These are phyloP conservation scores for Bremia lactucae DNA, from an alignment of 352 stramenopile genomes.

Conservation along the genomic window DNA sequence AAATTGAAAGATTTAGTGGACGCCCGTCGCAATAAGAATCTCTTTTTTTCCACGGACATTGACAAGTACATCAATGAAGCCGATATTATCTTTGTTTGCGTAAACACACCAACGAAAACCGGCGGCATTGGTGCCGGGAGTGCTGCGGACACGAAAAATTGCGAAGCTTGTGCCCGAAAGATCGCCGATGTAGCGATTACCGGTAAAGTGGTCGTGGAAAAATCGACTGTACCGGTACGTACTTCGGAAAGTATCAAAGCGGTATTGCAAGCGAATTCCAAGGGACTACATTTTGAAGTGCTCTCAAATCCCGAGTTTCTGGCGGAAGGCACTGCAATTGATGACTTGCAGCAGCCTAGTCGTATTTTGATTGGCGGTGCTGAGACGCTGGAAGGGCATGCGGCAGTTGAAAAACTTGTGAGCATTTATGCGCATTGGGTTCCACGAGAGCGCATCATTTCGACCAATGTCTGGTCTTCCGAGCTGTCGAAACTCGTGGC, in stretches of 20 bases:
- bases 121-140: constrained; percentile 94
- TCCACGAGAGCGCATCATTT: constrained; percentile 90
- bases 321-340: constrained; percentile 96
- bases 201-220: constrained; percentile 99
- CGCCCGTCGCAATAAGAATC: constrained; percentile 87
- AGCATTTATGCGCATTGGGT: constrained; percentile 98
- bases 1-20: constrained; percentile 95
- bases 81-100: constrained; percentile 99
- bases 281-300: constrained; percentile 92
- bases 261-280: constrained; percentile 92
- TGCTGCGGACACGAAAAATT: constrained; percentile 99
- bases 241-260: constrained; percentile 95
- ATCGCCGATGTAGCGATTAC: constrained; percentile 92
- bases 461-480: constrained; percentile 99
- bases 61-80: constrained; percentile 93
- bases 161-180: constrained; percentile 95
- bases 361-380: constrained; percentile 97
- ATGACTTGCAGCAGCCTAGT: constrained; percentile 90
- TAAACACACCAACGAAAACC: constrained; percentile 99
- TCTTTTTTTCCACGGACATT: constrained; percentile 99
- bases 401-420: constrained; percentile 87
- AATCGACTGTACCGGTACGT: constrained; percentile 98
- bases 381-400: constrained; percentile 83
- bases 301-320: constrained; percentile 99
- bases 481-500: constrained; percentile 99